Conservation (phyloP, 306 rosid genomes). For the Quercus gilva region DNA sequence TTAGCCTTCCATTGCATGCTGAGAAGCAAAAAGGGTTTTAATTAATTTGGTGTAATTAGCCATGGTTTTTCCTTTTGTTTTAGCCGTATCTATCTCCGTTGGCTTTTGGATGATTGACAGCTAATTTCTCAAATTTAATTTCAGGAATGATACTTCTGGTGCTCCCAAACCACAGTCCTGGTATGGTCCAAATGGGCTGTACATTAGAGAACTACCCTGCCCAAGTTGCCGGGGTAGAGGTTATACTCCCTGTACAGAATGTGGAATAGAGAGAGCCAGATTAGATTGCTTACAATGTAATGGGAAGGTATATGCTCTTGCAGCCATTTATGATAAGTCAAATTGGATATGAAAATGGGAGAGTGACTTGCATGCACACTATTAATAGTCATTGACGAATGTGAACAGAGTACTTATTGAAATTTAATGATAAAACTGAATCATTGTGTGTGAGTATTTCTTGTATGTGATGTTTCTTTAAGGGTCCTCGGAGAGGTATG, state of each 20-base stretch:
- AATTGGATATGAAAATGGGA: background rate
- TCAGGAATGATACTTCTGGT: slow-evolving; percentile 51
- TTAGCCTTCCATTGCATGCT: no score
- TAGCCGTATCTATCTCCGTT: background rate
- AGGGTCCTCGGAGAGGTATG: background rate
- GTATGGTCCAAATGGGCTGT: slow-evolving; percentile 92
- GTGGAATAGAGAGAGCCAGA: slow-evolving; percentile 89
- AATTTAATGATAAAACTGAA: background rate
- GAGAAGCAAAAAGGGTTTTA: background rate
- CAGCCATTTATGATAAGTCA: background rate
- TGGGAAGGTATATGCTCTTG: slow-evolving; percentile 61
- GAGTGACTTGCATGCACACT: background rate
- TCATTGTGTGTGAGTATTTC: background rate
- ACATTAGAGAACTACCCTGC: slow-evolving; percentile 90
- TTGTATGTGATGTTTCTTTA: background rate
- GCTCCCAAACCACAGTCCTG: slow-evolving; percentile 64
- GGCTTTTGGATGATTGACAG: background rate
- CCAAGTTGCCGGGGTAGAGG: slow-evolving; percentile 98
- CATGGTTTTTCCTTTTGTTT: background rate
- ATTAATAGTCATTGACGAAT: background rate
- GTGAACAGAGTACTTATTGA: background rate
- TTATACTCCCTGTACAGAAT: slow-evolving; percentile 83
- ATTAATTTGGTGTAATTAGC: background rate
- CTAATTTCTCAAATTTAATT: slow-evolving; percentile 7
- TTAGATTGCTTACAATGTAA: slow-evolving; percentile 74